These are phyloP conservation scores for Capronia epimyces DNA, from an alignment of 2,329 filamentous ascomycete genomes.

Conservation along the genomic window DNA sequence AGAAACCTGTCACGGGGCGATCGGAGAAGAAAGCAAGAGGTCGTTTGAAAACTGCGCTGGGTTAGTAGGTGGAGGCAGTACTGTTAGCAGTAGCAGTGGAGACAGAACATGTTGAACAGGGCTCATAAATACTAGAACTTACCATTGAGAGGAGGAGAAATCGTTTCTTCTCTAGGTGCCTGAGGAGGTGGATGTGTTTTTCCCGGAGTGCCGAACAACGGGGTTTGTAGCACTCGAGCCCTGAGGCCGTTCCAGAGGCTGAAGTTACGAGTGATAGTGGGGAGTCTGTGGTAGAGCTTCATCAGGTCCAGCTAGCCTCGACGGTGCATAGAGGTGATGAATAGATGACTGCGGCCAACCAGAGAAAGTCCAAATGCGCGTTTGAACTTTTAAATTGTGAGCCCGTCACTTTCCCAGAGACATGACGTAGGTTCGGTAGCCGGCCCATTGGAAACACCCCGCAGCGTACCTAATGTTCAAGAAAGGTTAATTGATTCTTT, in stretches of 20 bases:
- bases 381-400: too few species aligned
- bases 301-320: conserved; percentile 4
- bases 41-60: conserved; percentile 48
- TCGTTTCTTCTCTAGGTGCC: conserved; percentile 8
- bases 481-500: too few species aligned
- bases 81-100: neutral
- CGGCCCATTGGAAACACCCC: too few species aligned
- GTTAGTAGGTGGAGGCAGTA: conserved; percentile 4
- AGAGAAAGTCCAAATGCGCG: too few species aligned
- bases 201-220: conserved; percentile 12
- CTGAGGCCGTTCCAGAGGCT: conserved; percentile 15
- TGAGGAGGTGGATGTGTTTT: conserved; percentile 9
- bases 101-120: neutral
- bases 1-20: conserved; percentile 56
- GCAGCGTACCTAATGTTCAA: too few species aligned
- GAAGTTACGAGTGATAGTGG: conserved; percentile 11
- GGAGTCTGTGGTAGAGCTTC: neutral
- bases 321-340: too few species aligned
- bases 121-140: neutral
- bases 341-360: too few species aligned
- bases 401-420: too few species aligned
- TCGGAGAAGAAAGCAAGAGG: conserved; percentile 55
- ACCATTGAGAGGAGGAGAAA: conserved; percentile 22
- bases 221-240: conserved; percentile 17
- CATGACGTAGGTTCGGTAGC: too few species aligned